phyloP scores from a whole-genome alignment of 495 filamentous ascomycete genomes.

The Hyaloscypha finlandica region DNA sequence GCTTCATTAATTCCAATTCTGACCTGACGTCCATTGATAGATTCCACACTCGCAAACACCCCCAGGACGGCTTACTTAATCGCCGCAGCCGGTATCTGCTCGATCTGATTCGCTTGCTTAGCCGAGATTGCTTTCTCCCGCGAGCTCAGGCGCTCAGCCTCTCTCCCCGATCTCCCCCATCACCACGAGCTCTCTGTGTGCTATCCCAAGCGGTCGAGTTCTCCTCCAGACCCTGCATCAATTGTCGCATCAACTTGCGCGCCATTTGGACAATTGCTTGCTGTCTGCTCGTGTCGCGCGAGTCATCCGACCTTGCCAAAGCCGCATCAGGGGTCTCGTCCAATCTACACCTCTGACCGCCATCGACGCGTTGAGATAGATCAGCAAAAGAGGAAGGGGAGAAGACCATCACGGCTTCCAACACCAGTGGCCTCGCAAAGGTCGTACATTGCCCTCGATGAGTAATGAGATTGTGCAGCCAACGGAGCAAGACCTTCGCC shows the following conservation, averaged over 20 bases:
- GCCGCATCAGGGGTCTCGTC: constrained; percentile 18
- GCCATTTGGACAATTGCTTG: neutral
- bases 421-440: constrained; percentile 1
- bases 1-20: constrained; percentile 10
- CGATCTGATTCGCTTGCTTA: constrained; percentile 11
- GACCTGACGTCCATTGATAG: neutral
- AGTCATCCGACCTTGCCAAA: constrained; percentile 7
- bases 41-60: neutral
- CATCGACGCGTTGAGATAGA: constrained; percentile 19
- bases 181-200: constrained; percentile 8
- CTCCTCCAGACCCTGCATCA: constrained; percentile 19
- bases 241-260: constrained; percentile 28
- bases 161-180: constrained; percentile 3
- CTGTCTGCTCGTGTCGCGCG: constrained; percentile 10
- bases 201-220: constrained; percentile 16
- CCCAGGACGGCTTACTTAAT: constrained; percentile 8
- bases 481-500: constrained; percentile 34
- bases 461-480: constrained; percentile 47
- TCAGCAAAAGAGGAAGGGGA: neutral
- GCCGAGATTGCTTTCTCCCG: constrained; percentile 3
- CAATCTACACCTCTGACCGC: neutral
- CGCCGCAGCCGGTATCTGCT: neutral
- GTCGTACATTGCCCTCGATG: constrained; percentile 44
- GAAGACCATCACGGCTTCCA: neutral
- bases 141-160: constrained; percentile 6